Percentiles rank a stretch among this genome's conserved stretches.
Conservation (phyloP, 2,329 filamentous ascomycete species). For the Phoma herbarum region DNA sequence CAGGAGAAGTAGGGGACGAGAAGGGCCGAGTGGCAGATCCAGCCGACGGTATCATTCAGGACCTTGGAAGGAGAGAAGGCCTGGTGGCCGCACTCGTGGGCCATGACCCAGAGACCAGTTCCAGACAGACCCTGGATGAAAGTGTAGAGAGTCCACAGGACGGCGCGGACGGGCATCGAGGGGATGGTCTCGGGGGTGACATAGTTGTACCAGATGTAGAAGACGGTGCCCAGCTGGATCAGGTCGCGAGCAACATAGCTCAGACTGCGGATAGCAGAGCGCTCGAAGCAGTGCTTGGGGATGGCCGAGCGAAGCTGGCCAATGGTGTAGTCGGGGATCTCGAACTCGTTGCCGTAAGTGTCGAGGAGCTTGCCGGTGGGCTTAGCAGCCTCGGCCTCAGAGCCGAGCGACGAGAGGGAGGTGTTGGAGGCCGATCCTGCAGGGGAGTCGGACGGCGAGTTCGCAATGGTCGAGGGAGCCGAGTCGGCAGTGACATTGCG, state of each 20-base stretch:
- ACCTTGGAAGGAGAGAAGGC: slow-evolving; percentile 93
- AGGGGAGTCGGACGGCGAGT: slow-evolving; percentile 68
- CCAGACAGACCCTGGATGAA: slow-evolving; percentile 90
- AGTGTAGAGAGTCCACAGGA: slow-evolving; percentile 73
- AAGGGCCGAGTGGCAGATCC: slow-evolving; percentile 86
- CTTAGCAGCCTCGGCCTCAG: slow-evolving; percentile 64
- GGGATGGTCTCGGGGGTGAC: slow-evolving; percentile 86
- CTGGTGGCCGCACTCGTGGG: slow-evolving; percentile 97
- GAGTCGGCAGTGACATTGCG: slow-evolving; percentile 62
- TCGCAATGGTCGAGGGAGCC: slow-evolving; percentile 60
- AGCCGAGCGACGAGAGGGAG: slow-evolving; percentile 88
- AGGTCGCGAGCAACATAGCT: slow-evolving; percentile 87
- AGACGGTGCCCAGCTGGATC: slow-evolving; percentile 74
- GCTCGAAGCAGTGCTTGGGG: slow-evolving; percentile 95
- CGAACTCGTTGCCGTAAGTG: slow-evolving; percentile 94
- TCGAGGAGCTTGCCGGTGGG: slow-evolving; percentile 75
- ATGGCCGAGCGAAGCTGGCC: slow-evolving; percentile 98
- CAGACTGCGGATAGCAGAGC: slow-evolving; percentile 78
- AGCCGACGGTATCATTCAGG: slow-evolving; percentile 91
- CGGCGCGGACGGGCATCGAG: slow-evolving; percentile 70
- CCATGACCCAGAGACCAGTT: slow-evolving; percentile 94
- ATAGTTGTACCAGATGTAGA: slow-evolving; percentile 88
- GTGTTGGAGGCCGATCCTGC: slow-evolving; percentile 79
- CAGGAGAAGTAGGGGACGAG: slow-evolving; percentile 98
- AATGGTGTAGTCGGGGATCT: slow-evolving; percentile 94